phyloP scores from a whole-genome alignment of 2,329 filamentous ascomycete species.

The Colletotrichum salicis region DNA sequence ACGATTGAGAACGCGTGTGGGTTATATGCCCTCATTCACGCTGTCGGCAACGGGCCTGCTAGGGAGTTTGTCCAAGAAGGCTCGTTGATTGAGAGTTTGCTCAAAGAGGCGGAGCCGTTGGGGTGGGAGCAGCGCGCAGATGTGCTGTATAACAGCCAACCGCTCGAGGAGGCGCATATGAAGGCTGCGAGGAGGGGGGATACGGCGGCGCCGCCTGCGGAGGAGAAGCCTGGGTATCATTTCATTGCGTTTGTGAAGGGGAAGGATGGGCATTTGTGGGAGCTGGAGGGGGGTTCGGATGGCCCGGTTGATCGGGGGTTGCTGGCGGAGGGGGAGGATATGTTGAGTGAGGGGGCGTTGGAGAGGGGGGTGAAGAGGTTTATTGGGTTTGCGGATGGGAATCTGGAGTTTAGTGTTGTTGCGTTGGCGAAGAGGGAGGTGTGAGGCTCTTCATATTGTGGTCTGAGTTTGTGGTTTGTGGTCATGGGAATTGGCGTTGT shows the following conservation, averaged over 20 bases:
- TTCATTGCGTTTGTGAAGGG: slow-evolving; percentile 84
- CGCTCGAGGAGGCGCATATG: slow-evolving; percentile 78
- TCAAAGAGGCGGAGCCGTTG: slow-evolving; percentile 71
- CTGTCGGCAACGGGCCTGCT: slow-evolving; percentile 75
- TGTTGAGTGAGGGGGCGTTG: slow-evolving; percentile 75
- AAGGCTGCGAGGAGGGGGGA: slow-evolving; percentile 76
- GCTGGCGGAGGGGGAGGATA: slow-evolving; percentile 67
- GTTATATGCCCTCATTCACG: slow-evolving; percentile 80
- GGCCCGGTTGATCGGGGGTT: slow-evolving; percentile 76
- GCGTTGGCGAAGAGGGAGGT: slow-evolving; percentile 43
- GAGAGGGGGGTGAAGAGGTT: slow-evolving; percentile 64
- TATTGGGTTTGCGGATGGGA: slow-evolving; percentile 49
- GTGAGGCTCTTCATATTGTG: neutral
- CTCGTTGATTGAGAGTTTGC: slow-evolving; percentile 67
- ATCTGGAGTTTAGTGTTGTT: slow-evolving; percentile 52
- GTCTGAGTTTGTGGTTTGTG: neutral
- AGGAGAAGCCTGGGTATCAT: slow-evolving; percentile 74
- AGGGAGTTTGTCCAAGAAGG: slow-evolving; percentile 62
- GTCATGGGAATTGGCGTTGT: neutral
- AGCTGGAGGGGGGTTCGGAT: slow-evolving; percentile 80
- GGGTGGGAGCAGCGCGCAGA: slow-evolving; percentile 71
- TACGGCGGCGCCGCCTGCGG: slow-evolving; percentile 69
- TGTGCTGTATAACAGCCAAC: slow-evolving; percentile 75
- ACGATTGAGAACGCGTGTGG: slow-evolving; percentile 87
- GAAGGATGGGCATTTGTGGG: slow-evolving; percentile 75